phyloP scores from a whole-genome alignment of 1,284 basidiomycete genomes.

The Microbotryum saponariae region DNA sequence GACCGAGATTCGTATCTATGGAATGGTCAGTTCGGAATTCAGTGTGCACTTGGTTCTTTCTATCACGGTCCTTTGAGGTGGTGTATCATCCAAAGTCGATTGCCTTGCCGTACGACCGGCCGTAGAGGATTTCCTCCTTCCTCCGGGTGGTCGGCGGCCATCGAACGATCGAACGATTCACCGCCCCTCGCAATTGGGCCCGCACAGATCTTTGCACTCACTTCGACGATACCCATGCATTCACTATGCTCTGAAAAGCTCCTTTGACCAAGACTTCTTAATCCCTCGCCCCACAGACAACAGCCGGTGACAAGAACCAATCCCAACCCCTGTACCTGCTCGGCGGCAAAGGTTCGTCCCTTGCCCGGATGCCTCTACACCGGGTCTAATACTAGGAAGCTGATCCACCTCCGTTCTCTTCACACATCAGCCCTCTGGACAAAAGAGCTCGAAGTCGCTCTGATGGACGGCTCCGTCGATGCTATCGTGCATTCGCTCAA shows the following conservation, averaged over 20 bases:
- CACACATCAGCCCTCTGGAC: slow-evolving; percentile 79
- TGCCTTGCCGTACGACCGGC: no score
- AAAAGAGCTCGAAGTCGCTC: slow-evolving; percentile 80
- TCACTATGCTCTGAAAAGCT: no score
- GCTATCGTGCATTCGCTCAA: slow-evolving; percentile 91
- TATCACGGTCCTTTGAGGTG: no score
- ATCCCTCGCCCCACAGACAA: slow-evolving; percentile 47
- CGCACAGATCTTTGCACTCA: no score
- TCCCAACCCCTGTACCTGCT: slow-evolving; percentile 51
- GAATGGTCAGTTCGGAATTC: slow-evolving; percentile 18
- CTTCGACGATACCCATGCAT: no score
- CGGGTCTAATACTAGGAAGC: slow-evolving; percentile 36
- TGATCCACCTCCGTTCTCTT: slow-evolving; percentile 33
- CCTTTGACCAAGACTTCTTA: no score
- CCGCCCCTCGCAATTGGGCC: no score
- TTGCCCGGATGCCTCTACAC: slow-evolving; percentile 10
- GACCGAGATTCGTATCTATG: slow-evolving; percentile 49
- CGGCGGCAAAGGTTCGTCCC: slow-evolving; percentile 41
- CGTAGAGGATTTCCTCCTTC: no score
- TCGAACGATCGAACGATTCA: no score
- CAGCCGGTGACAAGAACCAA: slow-evolving; percentile 86
- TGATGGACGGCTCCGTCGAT: slow-evolving; percentile 67
- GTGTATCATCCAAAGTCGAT: no score
- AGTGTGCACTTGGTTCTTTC: no score
- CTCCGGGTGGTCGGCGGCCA: no score